Percentiles rank a stretch among this genome's conserved stretches.
Evolutionary conservation across 1,284 basidiomycete species (phyloP).

Genomic region (Cerioporus squamosus): DNA sequence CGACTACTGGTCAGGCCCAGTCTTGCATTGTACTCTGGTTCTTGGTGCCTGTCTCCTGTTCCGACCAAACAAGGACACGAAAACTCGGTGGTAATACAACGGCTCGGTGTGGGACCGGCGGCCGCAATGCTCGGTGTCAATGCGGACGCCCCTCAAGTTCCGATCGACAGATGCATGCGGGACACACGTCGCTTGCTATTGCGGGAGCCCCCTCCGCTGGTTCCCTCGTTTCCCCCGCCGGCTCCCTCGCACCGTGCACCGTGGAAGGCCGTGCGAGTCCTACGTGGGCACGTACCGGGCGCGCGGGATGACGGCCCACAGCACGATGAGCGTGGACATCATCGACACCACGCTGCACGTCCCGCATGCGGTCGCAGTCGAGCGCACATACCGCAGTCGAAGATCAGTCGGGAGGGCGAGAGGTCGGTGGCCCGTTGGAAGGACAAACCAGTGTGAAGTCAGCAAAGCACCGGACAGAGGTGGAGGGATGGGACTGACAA

Average conservation of each 20-base stretch:
- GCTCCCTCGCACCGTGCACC: not conserved
- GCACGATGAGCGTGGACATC: conserved; percentile 33
- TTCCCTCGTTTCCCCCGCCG: not conserved
- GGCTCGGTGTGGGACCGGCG: no score
- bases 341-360: conserved; percentile 23
- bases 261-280: not conserved
- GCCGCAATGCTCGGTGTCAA: no score
- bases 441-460: no score
- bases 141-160: no score
- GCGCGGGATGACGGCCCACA: conserved; percentile 34
- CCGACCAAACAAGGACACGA: no score
- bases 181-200: not conserved
- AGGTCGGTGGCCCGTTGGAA: not conserved
- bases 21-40: no score
- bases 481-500: conserved; percentile 47
- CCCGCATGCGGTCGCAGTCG: not conserved
- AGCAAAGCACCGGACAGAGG: not conserved
- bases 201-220: not conserved
- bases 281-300: conserved; percentile 25
- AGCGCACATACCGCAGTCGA: not conserved
- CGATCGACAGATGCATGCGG: no score
- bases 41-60: no score
- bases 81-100: no score
- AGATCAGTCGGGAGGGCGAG: no score
- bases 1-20: no score